Conservation (phyloP, 2,329 filamentous ascomycete genomes). For the Metarhizium sp. region DNA sequence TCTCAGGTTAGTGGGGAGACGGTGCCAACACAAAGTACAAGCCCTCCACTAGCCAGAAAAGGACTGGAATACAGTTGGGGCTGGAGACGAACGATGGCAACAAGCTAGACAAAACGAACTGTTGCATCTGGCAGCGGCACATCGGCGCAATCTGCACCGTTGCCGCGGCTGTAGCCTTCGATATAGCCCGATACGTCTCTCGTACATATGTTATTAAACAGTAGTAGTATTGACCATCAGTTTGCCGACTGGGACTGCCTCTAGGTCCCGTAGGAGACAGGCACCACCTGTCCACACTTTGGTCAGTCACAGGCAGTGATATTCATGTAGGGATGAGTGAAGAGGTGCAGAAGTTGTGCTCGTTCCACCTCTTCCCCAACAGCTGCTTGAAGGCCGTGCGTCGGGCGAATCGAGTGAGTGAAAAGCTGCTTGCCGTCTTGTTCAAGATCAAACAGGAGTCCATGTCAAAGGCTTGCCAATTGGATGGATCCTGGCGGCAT, state of each 20-base stretch:
- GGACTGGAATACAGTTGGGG: conserved; percentile 1
- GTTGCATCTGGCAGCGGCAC: conserved; percentile 4
- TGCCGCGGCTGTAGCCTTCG: neutral
- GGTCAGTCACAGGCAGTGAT: neutral
- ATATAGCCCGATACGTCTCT: neutral
- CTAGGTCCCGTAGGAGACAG: neutral
- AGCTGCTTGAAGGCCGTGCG: neutral
- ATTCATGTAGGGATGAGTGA: neutral
- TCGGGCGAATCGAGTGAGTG: neutral
- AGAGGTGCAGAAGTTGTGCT: neutral
- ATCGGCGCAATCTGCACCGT: neutral
- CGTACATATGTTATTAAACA: too few species aligned
- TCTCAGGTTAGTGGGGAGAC: conserved; percentile 2
- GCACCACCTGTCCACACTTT: neutral
- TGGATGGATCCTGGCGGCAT: conserved; percentile 13
- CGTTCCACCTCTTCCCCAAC: conserved; percentile 5
- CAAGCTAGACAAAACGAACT: conserved; percentile 2
- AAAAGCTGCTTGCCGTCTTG: neutral
- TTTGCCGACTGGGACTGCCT: neutral
- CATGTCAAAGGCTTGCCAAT: conserved; percentile 5
- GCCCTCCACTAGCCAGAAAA: conserved; percentile 1
- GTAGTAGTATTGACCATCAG: too few species aligned
- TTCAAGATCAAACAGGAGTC: neutral
- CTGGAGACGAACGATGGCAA: conserved; percentile 1
- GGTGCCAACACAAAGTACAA: conserved; percentile 2